Evolutionary conservation across 73 alveolate genomes (phyloP), one percentile per base, ranked within the genome.

Genomic region (Paraurostyla sp.): DNA sequence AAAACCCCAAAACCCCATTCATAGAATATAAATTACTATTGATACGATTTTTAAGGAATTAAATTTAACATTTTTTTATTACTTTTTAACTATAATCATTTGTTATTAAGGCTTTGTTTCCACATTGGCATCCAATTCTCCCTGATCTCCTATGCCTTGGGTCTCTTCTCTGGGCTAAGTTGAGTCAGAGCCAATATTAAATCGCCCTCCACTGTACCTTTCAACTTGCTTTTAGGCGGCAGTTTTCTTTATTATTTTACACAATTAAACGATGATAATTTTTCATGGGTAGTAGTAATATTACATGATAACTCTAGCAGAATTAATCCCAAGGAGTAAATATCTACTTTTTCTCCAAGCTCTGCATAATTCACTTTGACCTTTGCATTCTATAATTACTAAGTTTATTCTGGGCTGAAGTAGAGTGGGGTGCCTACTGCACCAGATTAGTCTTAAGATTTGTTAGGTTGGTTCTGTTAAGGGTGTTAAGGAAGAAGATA

Each of bases 341-440:
- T 91, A 81, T 96, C 99, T 20, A 94, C 91, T 81, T 96, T 96
- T 51, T 88, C 93, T 65, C 91, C 94, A 20, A 78, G n/a, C 2
- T 78, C 89, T 16, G 65, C 69, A 90, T 96, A 96, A 32, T 85
- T 80, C 20, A 89, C 86, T 52, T 81, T 49, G 42, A 49, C 38
- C 68, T 54, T 50, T 54, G 43, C 22, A 36, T 73, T 50, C 20
- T 73, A 18, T 30, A 23, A 32, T 33, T 13, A 35, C 33, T 94
- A 80, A 73, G 81, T 85, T 57, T 94, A 94, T 58, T 96, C 99
- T 22, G 99, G 99, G n/a, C 98, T 92, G 65, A 93, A 89, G 71
- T 96, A 96, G 56, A 92, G 86, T 51, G 97, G 95, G 0, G 98
- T 96, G 0, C 99, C 99, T 36, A 92, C 94, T 36, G 92, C 95